Base-by-base conservation (phyloP, 2,329 filamentous ascomycete species). In the Hymenoscyphus infarciens region DNA sequence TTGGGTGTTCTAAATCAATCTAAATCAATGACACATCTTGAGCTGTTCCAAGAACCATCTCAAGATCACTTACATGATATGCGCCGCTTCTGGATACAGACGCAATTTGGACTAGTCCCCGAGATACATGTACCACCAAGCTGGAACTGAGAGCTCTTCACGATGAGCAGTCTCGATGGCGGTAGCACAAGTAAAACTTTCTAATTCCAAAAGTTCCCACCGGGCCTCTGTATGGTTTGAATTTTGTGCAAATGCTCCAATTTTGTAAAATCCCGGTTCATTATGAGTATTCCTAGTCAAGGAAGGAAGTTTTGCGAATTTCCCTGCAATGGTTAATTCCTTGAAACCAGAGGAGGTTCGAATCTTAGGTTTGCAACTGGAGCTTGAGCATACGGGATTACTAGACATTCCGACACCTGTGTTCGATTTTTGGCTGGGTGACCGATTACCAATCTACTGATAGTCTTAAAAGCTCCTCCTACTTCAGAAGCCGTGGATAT, bases 361-460 rank as follows among this genome's bases (percentile, higher is more conserved):
- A 77, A 78, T 49, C 77, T 72, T 39, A 72, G 68, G 15, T 75
- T 67, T 2, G 74, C 76, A 13, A 72, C 67, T n/a, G 77, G 75
- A 4, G 74, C 72, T 27, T 73, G 67, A 1, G 74, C 75, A 65
- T 77, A 77, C 11, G 72, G 75, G 39, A 78, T 73, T 13, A 74
- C 74, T 6, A 77, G 68, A 60, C 78, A 79, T 56, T 65, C 65
- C 8, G 64, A 67, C 2, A 69, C 68, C 7, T 57, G 61, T 10
- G 62, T 22, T 27, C 73, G 39, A 77, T 74, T 16, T 74, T 42
- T 38, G 3, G 62, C 66, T 16, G 60, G 61, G 25, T 67, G 62
- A 16, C 67, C 66, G 33, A 49, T 35, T 7, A 69, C 57, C 4
- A 60, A 29, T 13, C 66, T 66, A 39, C 60, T 64, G 3, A 19